Base-by-base conservation (phyloP, 192 early-diverging fungal genomes). In the Coemansia sp. region DNA sequence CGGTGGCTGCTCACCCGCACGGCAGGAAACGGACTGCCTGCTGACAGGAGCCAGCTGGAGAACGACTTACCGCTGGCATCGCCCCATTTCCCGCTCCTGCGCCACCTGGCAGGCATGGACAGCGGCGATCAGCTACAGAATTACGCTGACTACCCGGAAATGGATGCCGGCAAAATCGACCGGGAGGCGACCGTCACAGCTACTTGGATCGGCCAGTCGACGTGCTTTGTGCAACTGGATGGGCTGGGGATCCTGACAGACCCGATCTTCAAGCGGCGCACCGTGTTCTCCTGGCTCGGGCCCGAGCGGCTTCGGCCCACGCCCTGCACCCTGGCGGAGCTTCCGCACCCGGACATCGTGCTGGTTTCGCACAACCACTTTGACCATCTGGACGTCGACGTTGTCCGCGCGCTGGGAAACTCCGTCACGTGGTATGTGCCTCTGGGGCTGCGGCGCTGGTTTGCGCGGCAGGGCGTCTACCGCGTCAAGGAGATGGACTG, bases 311-410 rank as follows among this genome's bases (percentile, higher is more conserved):
- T 81, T 36, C 86, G 85, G 0, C 87, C 86, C 1, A 81, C 84
- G 14, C 90, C 92, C 2, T 91, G 88, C 63, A 69, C 73, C 50
- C 65, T 93, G 19, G 72, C 77, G 11, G 89, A 89, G 15, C 69
- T 93, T 37, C 88, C 89, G 27, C 74, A 72, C 11, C 82, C 92
- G 22, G 91, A 94, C 57, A 79, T 86, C 19, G 89, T 95, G 22
- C 72, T 94, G 17, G 87, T 95, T 42, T 87, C 84, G 28, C 94
- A 96, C 68, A 94, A 93, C 72, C 94, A 96, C 73, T 94, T 92
- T 73, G 94, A 94, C 61, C 92, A 94, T 64, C 63, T 93, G 57
- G 93, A 95, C 64, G 45, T 86, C 30, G 64, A 80, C 10, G 89
- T 88, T 19, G 85, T 92, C 37, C 52, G 82, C 22, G 57, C 66